Evolutionary conservation across 2,329 filamentous ascomycete genomes (phyloP), one percentile per base, ranked within the genome.

Genomic region (Monilinia polystroma): DNA sequence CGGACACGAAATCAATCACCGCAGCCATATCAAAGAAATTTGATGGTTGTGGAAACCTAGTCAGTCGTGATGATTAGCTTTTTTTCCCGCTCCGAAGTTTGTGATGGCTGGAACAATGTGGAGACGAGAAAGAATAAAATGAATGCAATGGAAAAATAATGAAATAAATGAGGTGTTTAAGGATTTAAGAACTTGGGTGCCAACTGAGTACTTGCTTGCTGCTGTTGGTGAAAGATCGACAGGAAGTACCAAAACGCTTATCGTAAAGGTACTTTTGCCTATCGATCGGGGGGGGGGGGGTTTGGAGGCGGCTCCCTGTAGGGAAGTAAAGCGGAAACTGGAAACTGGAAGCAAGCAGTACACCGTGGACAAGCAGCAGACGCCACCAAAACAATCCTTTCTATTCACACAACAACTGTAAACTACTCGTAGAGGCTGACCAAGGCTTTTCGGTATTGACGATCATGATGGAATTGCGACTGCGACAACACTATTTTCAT

Each of bases 1-100:
- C 88, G 78, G 90, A 85, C 80, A 88, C 87, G 81, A 88, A 88
- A 82, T 94, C 91, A 78, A 88, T 84, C 79, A 88, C 78, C 79
- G 85, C 82, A 76, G 85, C 86, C 86, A 89, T 88, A 80, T 76
- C 73, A 76, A 69, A 65, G 71, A 47, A 45, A 65, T 69, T 66
- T 70, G 58, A 64, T 66, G 54, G 68, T 63, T 53, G 67, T 63
- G 59, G 67, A 67, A 68, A 60, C 68, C 73, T 76, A 70, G 51
- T 66, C 58, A 64, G 52, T 67, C 35, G 41, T 63, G 35, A 66
- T 52, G 54, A 68, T 74, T 72, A 74, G 72, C 68, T 54, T 69
- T 35, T 68, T 53, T n/a, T 16, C 16, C 12, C 41, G 20, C 26
- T 52, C 14, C 49, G n/a, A 62, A 62, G 51, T 52, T 52, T 45